phyloP scores from a whole-genome alignment of 1,284 basidiomycete species.

The Sporisorium reilianum region DNA sequence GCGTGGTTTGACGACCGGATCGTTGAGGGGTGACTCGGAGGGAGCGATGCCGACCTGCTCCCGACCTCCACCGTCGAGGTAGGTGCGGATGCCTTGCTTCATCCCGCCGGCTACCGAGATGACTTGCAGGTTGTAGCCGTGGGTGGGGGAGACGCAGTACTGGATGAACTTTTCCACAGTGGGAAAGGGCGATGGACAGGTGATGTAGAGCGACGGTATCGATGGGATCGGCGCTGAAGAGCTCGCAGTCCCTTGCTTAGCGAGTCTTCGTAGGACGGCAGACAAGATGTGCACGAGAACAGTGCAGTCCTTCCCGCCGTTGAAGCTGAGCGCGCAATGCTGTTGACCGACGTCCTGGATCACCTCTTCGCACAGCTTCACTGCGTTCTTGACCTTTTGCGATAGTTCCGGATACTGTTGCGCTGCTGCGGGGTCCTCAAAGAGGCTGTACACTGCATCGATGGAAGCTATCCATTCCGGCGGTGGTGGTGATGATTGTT shows the following conservation, averaged over 20 bases:
- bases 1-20: slow-evolving; percentile 5
- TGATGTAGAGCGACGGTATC: slow-evolving; percentile 87
- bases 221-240: slow-evolving; percentile 69
- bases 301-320: slow-evolving; percentile 96
- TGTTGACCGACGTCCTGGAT: slow-evolving; percentile 55
- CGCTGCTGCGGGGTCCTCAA: slow-evolving; percentile 40
- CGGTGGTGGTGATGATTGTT: slow-evolving; percentile 14
- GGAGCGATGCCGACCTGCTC: slow-evolving; percentile 14
- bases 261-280: slow-evolving; percentile 74
- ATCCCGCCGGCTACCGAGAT: slow-evolving; percentile 83
- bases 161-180: slow-evolving; percentile 87
- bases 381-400: slow-evolving; percentile 47
- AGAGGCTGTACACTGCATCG: slow-evolving; percentile 62
- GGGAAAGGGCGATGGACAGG: slow-evolving; percentile 86
- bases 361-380: slow-evolving; percentile 57
- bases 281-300: slow-evolving; percentile 91
- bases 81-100: slow-evolving; percentile 82
- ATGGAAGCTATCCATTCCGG: slow-evolving; percentile 61
- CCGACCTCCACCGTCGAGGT: slow-evolving; percentile 73
- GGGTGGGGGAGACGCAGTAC: slow-evolving; percentile 71
- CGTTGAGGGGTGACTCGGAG: not conserved
- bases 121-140: slow-evolving; percentile 82
- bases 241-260: not conserved
- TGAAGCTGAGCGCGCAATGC: slow-evolving; percentile 80
- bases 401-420: slow-evolving; percentile 44